Conservation (phyloP, 192 early-diverging fungal species). For the Coemansia sp. region DNA sequence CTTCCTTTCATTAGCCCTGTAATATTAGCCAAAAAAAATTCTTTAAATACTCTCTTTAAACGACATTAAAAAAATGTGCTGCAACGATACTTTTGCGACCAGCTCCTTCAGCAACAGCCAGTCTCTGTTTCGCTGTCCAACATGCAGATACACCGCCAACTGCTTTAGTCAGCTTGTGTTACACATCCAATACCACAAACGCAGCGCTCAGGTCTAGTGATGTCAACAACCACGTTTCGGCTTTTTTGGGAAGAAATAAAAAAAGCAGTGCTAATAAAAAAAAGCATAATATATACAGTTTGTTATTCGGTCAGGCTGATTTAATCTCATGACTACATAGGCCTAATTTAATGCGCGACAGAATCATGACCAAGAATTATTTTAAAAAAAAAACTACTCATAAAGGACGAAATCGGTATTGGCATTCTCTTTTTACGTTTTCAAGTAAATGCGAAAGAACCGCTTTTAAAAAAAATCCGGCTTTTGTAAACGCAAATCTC, state of each 20-base stretch:
- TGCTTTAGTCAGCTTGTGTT: constrained; percentile 21
- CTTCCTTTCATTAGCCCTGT: not conserved
- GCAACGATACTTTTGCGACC: not conserved
- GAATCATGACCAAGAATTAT: no score
- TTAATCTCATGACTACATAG: no score
- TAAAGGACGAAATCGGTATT: no score
- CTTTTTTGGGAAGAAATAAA: not conserved
- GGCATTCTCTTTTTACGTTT: no score
- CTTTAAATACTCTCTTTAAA: not conserved
- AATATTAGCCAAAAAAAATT: not conserved
- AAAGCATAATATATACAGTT: no score
- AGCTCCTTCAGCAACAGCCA: not conserved
- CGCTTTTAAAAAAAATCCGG: no score
- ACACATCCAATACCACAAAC: constrained; percentile 23
- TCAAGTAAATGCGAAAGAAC: no score
- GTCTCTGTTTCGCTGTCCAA: constrained; percentile 18
- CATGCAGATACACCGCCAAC: constrained; percentile 15
- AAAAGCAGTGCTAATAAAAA: not conserved
- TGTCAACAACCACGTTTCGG: not conserved
- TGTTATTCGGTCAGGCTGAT: no score
- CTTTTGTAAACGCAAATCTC: no score
- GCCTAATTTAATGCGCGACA: no score
- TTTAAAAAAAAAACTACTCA: no score
- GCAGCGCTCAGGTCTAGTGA: constrained; percentile 1
- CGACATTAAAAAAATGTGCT: not conserved